Conservation (phyloP, 352 stramenopile genomes). For the Phytopythium montanum region DNA sequence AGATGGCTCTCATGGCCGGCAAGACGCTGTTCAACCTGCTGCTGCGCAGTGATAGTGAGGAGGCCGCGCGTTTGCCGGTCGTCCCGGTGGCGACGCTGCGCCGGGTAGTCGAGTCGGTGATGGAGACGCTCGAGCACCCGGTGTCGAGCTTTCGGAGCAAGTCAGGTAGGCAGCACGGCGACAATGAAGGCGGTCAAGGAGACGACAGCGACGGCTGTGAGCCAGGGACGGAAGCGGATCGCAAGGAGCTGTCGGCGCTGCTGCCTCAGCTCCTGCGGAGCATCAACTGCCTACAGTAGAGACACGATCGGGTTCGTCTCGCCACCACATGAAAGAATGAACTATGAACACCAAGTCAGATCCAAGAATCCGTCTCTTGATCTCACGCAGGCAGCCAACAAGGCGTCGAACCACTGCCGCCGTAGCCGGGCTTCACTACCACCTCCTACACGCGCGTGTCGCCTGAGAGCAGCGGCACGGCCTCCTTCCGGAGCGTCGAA, state of each 20-base stretch:
- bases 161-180: not conserved
- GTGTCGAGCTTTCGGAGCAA: not conserved
- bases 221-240: not conserved
- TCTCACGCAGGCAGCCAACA: not conserved
- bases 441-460: constrained; percentile 9
- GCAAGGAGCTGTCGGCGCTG: constrained; percentile 35
- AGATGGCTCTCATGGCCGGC: constrained; percentile 72
- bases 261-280: constrained; percentile 40
- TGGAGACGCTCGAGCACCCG: constrained; percentile 16
- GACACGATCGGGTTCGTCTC: not conserved
- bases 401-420: too few species aligned
- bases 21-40: constrained; percentile 88
- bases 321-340: not conserved
- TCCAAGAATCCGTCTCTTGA: not conserved
- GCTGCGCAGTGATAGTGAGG: constrained; percentile 15
- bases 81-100: constrained; percentile 12
- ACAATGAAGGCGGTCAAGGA: constrained; percentile 10
- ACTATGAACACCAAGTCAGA: not conserved
- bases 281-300: constrained; percentile 12
- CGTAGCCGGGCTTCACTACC: too few species aligned
- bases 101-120: constrained; percentile 24
- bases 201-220: constrained; percentile 9
- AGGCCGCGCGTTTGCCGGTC: not conserved
- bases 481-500: constrained; percentile 24
- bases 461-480: constrained; percentile 34